These are phyloP conservation scores for Irpex sp. DNA, from an alignment of 1,284 basidiomycete genomes.

Conservation along the genomic window DNA sequence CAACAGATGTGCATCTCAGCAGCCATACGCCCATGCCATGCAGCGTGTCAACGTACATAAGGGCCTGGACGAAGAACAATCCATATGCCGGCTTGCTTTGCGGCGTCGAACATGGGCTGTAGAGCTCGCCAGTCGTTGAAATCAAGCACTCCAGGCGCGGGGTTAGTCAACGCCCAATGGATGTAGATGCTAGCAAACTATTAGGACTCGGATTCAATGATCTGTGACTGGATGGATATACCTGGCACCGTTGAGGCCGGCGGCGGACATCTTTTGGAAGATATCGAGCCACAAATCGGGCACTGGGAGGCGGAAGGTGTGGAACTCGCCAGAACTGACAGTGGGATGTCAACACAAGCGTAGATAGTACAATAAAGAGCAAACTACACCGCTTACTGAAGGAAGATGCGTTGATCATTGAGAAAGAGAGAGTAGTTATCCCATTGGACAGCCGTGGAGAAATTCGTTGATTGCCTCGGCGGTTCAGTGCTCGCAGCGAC, in stretches of 20 bases:
- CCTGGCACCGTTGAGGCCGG: slow-evolving; percentile 71
- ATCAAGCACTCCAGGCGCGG: slow-evolving; percentile 70
- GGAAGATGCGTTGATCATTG: slow-evolving; percentile 33
- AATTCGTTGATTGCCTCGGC: slow-evolving; percentile 25
- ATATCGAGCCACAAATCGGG: slow-evolving; percentile 80
- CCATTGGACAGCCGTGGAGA: slow-evolving; percentile 28
- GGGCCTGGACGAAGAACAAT: slow-evolving; percentile 43
- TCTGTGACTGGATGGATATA: slow-evolving; percentile 3
- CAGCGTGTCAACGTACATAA: neutral
- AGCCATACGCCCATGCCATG: no score
- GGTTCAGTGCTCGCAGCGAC: slow-evolving; percentile 15
- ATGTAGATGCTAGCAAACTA: slow-evolving; percentile 53
- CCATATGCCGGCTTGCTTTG: slow-evolving; percentile 42
- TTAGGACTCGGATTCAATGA: neutral
- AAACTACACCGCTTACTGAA: slow-evolving; percentile 37
- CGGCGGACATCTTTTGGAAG: slow-evolving; percentile 77
- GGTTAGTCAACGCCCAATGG: slow-evolving; percentile 74
- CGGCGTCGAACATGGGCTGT: slow-evolving; percentile 50
- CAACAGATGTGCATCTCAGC: no score
- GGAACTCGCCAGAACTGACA: slow-evolving; percentile 73
- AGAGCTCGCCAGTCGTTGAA: slow-evolving; percentile 68
- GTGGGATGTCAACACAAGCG: neutral
- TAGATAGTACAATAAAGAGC: neutral
- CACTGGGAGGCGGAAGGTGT: slow-evolving; percentile 79
- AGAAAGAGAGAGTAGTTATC: slow-evolving; percentile 30